Conservation (phyloP, 2,329 filamentous ascomycete genomes). For the Tolypocladium album region DNA sequence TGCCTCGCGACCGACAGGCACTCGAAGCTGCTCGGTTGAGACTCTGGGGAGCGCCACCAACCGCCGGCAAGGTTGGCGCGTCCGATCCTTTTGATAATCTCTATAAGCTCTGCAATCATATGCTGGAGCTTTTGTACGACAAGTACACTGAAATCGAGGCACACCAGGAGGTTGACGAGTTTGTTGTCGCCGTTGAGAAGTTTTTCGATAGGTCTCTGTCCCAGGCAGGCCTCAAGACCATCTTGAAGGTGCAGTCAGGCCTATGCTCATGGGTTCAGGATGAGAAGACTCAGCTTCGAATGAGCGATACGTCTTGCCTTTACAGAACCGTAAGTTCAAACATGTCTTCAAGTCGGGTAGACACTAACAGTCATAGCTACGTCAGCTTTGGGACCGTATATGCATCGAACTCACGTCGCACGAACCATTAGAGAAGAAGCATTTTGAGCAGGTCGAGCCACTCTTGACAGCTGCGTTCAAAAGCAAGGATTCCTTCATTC, state of each 20-base stretch:
- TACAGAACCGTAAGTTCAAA: constrained; percentile 32
- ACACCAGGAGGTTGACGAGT: constrained; percentile 24
- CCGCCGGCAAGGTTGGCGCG: constrained; percentile 25
- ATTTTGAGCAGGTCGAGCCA: constrained; percentile 42
- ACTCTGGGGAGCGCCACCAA: constrained; percentile 44
- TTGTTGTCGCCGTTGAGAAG: constrained; percentile 41
- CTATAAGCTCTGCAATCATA: constrained; percentile 45
- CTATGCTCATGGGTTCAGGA: constrained; percentile 57
- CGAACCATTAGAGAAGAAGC: constrained; percentile 25
- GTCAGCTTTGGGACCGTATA: constrained; percentile 38
- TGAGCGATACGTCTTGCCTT: constrained; percentile 27
- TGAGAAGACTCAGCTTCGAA: constrained; percentile 27
- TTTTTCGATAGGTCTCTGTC: constrained; percentile 40
- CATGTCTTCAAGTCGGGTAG: background rate
- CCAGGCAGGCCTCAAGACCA: constrained; percentile 40
- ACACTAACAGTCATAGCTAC: constrained; percentile 29
- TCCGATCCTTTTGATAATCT: constrained; percentile 57
- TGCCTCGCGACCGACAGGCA: constrained; percentile 50
- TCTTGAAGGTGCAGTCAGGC: constrained; percentile 52
- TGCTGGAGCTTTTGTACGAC: constrained; percentile 45
- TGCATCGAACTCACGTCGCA: constrained; percentile 26
- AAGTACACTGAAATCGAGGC: constrained; percentile 26
- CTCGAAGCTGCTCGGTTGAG: constrained; percentile 54
- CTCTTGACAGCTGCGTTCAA: constrained; percentile 45
- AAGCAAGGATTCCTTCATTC: constrained; percentile 46